Evolutionary conservation across 139 green algal species (phyloP), one percentile per base, ranked within the genome.

Genomic region (Closterium sp.): DNA sequence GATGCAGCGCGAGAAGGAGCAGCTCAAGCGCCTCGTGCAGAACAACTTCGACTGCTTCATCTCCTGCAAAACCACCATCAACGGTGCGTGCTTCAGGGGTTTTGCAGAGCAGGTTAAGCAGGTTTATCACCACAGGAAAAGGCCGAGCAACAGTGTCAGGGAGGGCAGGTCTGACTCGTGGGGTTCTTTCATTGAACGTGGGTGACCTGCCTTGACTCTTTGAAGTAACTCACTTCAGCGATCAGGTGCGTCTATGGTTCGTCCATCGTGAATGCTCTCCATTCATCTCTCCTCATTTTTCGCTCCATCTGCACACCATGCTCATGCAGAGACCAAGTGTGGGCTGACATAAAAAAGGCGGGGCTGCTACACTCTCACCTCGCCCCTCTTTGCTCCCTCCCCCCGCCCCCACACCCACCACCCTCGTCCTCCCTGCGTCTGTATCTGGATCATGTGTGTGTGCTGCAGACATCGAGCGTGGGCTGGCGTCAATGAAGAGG

Each of bases 21-120:
- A 98, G 93, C 93, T 98, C 4, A 97, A 97, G 91, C 34, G 95
- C 70, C 95, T 98, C 85, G 97, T 98, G 24, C 98, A 98, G 50
- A 96, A 97, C 85, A 98, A 98, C 94, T 98, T 98, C 94, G 97
- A 98, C 79, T 96, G 97, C 62, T 98, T 98, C 94, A 97, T 98
- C 89, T 96, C 91, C 91, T 98, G 96, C 96, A 98, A 99, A 92
- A 95, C 95, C 89, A 98, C 97, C 38, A 97, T 98, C 73, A 97
- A 98, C 70, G 92, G 92, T 93, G n/a, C 1, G 86, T 79, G 17
- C 0, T 7, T 94, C 97, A 98, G 62, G 95, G 97, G n/a, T n/a
- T n/a, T n/a, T n/a, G n/a, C n/a, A n/a, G n/a, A n/a, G n/a, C n/a
- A n/a, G n/a, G n/a, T n/a, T n/a, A n/a, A n/a, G n/a, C n/a, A n/a